These are phyloP conservation scores for Pistacia atlantica DNA, from an alignment of 345 rosid genomes.

Conservation along the genomic window DNA sequence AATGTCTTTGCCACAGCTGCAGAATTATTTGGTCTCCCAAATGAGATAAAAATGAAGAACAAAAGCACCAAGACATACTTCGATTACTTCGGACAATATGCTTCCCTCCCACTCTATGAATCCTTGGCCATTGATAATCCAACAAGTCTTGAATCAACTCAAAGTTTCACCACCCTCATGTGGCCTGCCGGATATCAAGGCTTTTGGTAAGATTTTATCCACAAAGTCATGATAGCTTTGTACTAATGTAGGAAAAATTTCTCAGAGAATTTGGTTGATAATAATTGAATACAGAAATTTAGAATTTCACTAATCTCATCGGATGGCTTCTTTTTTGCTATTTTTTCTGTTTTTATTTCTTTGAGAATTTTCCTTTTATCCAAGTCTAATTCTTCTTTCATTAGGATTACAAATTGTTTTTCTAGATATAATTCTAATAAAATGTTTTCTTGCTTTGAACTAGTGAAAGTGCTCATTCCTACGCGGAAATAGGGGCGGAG, in stretches of 20 bases:
- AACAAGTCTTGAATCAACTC: conserved; percentile 22
- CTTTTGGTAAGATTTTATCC: conserved; percentile 29
- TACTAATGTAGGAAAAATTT: too few species aligned
- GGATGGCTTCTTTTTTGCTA: too few species aligned
- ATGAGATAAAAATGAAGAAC: conserved; percentile 38
- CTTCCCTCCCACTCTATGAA: conserved; percentile 38
- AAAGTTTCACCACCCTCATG: conserved; percentile 40
- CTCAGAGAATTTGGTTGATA: too few species aligned
- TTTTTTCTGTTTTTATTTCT: too few species aligned
- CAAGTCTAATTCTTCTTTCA: too few species aligned
- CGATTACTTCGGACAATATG: conserved; percentile 39
- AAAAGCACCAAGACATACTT: conserved; percentile 32
- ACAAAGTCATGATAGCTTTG: neutral
- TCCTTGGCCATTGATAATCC: conserved; percentile 41
- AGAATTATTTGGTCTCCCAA: conserved; percentile 41
- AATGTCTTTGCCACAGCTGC: conserved; percentile 11
- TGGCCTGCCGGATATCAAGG: conserved; percentile 45
- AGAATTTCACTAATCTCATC: too few species aligned
- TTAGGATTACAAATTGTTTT: too few species aligned
- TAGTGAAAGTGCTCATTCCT: conserved; percentile 22
- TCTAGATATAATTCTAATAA: neutral
- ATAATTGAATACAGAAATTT: too few species aligned
- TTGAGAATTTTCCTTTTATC: too few species aligned
- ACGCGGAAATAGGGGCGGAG: neutral
- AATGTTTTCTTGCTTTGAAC: neutral